Evolutionary conservation across 1,284 basidiomycete species (phyloP), one percentile per base, ranked within the genome.

Genomic region (Trichosporon sp.): DNA sequence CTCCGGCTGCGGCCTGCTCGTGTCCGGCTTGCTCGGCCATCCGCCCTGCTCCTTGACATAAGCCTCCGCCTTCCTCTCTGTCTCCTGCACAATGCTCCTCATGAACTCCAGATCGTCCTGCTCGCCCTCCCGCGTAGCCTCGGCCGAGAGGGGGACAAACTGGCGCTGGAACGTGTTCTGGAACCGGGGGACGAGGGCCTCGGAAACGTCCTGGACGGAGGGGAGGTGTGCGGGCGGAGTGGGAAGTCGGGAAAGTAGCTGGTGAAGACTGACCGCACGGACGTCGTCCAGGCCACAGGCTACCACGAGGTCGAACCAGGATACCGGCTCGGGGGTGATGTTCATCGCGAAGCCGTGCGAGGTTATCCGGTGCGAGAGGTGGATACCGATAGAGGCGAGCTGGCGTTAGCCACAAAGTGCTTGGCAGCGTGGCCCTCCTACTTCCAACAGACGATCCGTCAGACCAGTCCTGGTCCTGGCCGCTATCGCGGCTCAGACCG

Each of bases 301-400:
- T 0, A 96, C 90, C 56, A 99, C 89, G 71, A 89, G 86, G 77
- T 91, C 87, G 81, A 99, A 98, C 92, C 96, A 98, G 14, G 85
- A 78, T 16, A 89, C 81, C 1, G 93, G 93, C 75, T 95, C 90
- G 16, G 85, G 83, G 0, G 93, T 94, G 71, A 98, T 86, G 82
- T 99, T 99, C 80, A 98, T 86, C 1, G 96, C 90, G 83, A 99
- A 98, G 0, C 97, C 97, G 81, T 99, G 97, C 21, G 91, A 92
- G 40, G 95, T 95, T 71, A 99, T 88, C 43, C 96, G 88, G 79
- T 98, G 94, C 66, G 94, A 90, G 51, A 99, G 91, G 84, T 98
- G 96, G 67, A 99, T 94, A 65, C 97, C 97, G 71, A 99, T 96
- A 72, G 94, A 96, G 7, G 90, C 93, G 76, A 99, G 88, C 85